A percentile compares a stretch with the other conserved stretches of the same genome.
phyloP scores from a whole-genome alignment of 495 filamentous ascomycete species.

The Terfezia boudieri region DNA sequence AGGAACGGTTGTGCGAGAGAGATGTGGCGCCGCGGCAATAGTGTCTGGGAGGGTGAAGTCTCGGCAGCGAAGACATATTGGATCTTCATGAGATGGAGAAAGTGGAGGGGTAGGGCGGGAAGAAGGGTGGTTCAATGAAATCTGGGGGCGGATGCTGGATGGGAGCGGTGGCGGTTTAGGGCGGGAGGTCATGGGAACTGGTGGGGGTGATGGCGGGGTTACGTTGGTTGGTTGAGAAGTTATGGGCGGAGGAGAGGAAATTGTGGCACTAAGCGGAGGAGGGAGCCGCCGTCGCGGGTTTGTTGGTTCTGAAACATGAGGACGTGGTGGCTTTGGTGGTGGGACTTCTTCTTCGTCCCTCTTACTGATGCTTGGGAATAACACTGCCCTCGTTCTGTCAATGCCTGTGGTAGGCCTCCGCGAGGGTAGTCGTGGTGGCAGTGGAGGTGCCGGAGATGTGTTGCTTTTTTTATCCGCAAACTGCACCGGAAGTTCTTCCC shows the following conservation, averaged over 20 bases:
- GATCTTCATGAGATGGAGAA: constrained; percentile 14
- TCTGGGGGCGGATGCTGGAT: constrained; percentile 18
- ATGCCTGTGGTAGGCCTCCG: background rate
- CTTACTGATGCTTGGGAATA: background rate
- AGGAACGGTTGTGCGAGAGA: constrained; percentile 4
- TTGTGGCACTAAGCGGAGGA: background rate
- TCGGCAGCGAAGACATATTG: constrained; percentile 53
- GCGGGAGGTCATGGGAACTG: background rate
- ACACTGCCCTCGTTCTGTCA: background rate
- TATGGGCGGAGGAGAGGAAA: background rate
- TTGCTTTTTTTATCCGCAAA: no score
- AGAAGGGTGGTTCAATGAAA: constrained; percentile 21
- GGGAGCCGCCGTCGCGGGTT: background rate
- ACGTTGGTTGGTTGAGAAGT: background rate
- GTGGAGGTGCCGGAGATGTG: background rate
- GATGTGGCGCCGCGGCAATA: constrained; percentile 38
- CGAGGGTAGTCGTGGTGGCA: background rate
- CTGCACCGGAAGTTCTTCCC: no score
- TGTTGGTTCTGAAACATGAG: background rate
- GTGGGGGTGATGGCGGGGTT: background rate
- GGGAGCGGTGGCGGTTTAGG: constrained; percentile 21
- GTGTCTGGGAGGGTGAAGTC: constrained; percentile 66
- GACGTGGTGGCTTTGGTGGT: background rate
- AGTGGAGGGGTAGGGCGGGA: constrained; percentile 14
- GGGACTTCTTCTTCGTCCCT: background rate